Evolutionary conservation across 2,329 filamentous ascomycete genomes (phyloP).

Genomic region (Pseudogymnoascus sp.): DNA sequence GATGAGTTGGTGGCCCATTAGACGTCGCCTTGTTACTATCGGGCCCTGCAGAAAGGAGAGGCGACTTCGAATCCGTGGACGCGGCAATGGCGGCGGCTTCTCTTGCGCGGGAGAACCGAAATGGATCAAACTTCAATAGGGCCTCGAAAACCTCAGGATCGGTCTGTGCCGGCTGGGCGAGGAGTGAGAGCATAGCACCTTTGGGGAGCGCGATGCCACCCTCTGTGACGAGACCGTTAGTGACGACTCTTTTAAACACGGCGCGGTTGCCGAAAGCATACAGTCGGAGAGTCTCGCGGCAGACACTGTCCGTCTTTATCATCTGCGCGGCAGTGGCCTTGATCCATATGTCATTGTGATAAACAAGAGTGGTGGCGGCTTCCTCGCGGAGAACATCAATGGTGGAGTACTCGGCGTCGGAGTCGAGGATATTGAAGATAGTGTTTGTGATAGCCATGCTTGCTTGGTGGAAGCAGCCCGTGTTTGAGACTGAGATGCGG

Average conservation of each 20-base stretch:
- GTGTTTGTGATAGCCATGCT: conserved; percentile 34
- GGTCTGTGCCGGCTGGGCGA: conserved; percentile 18
- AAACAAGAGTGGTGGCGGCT: conserved; percentile 26
- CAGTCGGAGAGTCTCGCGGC: conserved; percentile 37
- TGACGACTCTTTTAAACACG: conserved; percentile 25
- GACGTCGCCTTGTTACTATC: background rate
- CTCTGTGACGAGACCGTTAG: conserved; percentile 17
- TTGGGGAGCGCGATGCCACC: conserved; percentile 40
- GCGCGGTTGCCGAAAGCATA: conserved; percentile 25
- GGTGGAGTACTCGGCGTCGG: conserved; percentile 33
- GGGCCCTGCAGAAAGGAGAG: background rate
- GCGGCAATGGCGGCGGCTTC: conserved; percentile 8
- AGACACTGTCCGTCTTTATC: conserved; percentile 34
- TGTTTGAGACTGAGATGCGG: conserved; percentile 21
- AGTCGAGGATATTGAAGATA: conserved; percentile 32
- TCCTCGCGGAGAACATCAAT: conserved; percentile 34
- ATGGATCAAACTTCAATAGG: conserved; percentile 15
- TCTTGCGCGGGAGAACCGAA: conserved; percentile 16
- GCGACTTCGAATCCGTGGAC: background rate
- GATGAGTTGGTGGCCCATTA: conserved; percentile 2
- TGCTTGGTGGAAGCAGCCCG: conserved; percentile 31
- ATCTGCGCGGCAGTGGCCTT: conserved; percentile 33
- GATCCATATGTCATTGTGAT: conserved; percentile 31
- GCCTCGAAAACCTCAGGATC: conserved; percentile 17
- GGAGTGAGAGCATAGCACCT: conserved; percentile 28